Evolutionary conservation across 345 rosid species (phyloP).

Genomic region (Pseudoturritis turrita): DNA sequence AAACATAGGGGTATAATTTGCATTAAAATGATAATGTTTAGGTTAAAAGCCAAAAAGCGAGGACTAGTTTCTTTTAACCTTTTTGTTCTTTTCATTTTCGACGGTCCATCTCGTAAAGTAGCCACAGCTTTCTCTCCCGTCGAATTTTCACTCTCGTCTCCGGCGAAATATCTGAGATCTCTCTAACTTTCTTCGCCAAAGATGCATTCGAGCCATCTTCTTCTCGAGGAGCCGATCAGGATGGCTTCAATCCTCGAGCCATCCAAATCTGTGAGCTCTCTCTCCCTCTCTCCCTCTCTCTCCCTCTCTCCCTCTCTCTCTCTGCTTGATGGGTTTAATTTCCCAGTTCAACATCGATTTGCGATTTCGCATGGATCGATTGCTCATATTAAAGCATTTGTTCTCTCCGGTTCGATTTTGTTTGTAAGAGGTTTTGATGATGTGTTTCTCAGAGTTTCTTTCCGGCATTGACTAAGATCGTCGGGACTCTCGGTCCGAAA

Average conservation of each 20-base stretch:
- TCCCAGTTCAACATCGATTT: neutral
- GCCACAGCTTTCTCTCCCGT: neutral
- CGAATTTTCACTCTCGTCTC: constrained; percentile 9
- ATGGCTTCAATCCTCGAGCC: constrained; percentile 98
- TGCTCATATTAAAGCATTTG: neutral
- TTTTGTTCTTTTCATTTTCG: neutral
- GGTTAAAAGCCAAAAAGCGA: neutral
- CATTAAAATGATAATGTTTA: neutral
- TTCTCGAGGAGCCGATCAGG: constrained; percentile 97
- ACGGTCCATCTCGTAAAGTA: neutral
- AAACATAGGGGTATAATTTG: neutral
- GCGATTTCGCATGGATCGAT: neutral
- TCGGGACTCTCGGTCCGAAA: constrained; percentile 85
- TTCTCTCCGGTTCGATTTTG: neutral
- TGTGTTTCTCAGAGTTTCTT: constrained; percentile 64
- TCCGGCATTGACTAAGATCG: constrained; percentile 94
- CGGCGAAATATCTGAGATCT: constrained; percentile 28
- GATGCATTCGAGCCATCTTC: constrained; percentile 94
- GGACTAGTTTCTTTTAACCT: neutral
- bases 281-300: neutral
- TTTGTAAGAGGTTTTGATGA: neutral
- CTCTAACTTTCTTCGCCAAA: constrained; percentile 11
- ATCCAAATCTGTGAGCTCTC: constrained; percentile 68
- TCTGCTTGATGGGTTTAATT: neutral
- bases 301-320: neutral